Evolutionary conservation across 257 asterid species (phyloP).

Genomic region (Solanum pinnatisectum): DNA sequence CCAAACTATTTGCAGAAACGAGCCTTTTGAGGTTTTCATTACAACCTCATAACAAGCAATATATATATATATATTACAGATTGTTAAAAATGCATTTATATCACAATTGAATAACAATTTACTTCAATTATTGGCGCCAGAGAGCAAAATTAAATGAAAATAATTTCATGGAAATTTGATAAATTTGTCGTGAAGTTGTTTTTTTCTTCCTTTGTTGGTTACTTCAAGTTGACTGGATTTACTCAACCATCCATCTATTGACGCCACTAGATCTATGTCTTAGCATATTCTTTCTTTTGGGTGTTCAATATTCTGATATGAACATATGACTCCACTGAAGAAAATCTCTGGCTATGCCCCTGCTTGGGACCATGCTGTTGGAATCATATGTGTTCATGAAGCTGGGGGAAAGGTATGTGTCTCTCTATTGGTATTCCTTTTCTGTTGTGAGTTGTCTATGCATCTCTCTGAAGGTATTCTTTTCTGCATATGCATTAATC

Average conservation of each 20-base stretch:
- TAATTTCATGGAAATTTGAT: not conserved
- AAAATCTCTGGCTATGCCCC: conserved; percentile 4
- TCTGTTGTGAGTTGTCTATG: not conserved
- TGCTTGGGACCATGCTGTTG: conserved; percentile 87
- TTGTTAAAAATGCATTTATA: not conserved
- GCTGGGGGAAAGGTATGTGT: conserved; percentile 81
- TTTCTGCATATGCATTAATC: not conserved
- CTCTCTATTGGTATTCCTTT: not conserved
- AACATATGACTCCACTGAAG: not conserved
- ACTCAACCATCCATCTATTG: not conserved
- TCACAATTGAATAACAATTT: not conserved
- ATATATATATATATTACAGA: not conserved
- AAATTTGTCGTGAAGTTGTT: not conserved
- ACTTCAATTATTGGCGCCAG: not conserved
- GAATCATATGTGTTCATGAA: conserved; percentile 74
- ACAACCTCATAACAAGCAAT: not conserved
- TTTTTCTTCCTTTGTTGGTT: not conserved
- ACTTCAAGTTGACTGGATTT: not conserved
- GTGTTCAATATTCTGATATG: not conserved
- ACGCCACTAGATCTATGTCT: not conserved
- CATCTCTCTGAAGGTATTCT: not conserved
- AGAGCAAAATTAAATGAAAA: not conserved
- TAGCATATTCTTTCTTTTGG: not conserved
- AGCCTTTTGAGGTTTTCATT: not conserved
- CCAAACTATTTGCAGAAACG: not conserved